A percentile compares a stretch with the other conserved stretches of the same genome.
These are phyloP conservation scores for Camelina hispida DNA, from an alignment of 345 rosid genomes.

Conservation along the genomic window DNA sequence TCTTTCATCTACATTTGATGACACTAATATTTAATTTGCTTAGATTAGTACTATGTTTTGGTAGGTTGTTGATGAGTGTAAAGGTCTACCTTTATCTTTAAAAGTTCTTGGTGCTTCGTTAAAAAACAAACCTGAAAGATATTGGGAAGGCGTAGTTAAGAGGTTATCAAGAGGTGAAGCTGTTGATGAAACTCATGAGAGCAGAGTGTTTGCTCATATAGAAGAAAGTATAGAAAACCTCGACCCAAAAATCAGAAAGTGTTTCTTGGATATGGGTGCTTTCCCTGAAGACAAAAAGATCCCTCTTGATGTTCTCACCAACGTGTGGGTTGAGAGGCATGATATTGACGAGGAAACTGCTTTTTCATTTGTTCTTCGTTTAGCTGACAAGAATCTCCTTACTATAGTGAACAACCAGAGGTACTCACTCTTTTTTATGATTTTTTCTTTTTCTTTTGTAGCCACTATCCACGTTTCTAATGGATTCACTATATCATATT, in stretches of 20 bases:
- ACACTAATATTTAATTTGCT: background rate
- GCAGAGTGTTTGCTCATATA: constrained; percentile 64
- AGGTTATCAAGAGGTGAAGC: constrained; percentile 63
- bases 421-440: constrained; percentile 40
- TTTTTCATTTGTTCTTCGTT: constrained; percentile 65
- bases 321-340: constrained; percentile 78
- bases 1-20: no score
- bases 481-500: constrained; percentile 6
- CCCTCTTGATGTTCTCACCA: constrained; percentile 76
- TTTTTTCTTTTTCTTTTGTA: background rate
- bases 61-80: constrained; percentile 75
- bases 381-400: constrained; percentile 76
- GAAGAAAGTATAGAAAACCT: constrained; percentile 60
- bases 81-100: constrained; percentile 88
- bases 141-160: constrained; percentile 36
- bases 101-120: constrained; percentile 86
- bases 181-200: constrained; percentile 72
- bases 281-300: constrained; percentile 91
- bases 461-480: background rate
- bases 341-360: constrained; percentile 69
- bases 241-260: constrained; percentile 56
- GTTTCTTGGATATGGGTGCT: constrained; percentile 85
- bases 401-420: constrained; percentile 73
- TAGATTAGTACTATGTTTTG: constrained; percentile 17
- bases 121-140: constrained; percentile 58